A percentile compares a stretch with the other conserved stretches of the same genome.
These are phyloP conservation scores for Ganoderma lucidum DNA, from an alignment of 1,284 basidiomycete species.

Conservation along the genomic window DNA sequence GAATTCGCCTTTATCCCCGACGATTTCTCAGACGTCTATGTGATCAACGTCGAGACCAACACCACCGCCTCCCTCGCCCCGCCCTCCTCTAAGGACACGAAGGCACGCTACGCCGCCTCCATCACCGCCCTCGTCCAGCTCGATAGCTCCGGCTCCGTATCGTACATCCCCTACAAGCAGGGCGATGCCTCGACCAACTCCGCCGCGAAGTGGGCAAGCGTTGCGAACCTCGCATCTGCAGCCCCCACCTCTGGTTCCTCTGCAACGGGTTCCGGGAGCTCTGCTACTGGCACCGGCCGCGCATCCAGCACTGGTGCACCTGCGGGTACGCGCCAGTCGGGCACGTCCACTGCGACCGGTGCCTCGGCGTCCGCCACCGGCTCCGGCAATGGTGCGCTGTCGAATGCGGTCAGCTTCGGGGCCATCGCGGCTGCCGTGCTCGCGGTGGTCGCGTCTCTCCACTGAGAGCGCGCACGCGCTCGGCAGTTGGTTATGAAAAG, in stretches of 20 bases:
- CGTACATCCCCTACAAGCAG: slow-evolving; percentile 71
- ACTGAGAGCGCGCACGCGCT: neutral
- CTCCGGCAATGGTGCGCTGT: slow-evolving; percentile 21
- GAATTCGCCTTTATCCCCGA: slow-evolving; percentile 88
- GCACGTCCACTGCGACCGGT: slow-evolving; percentile 15
- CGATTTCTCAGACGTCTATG: slow-evolving; percentile 80
- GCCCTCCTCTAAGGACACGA: slow-evolving; percentile 71
- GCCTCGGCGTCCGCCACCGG: slow-evolving; percentile 10
- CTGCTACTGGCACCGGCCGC: slow-evolving; percentile 6
- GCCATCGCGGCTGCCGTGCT: slow-evolving; percentile 18
- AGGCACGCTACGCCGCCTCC: slow-evolving; percentile 78
- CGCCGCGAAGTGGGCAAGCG: slow-evolving; percentile 57
- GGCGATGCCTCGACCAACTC: slow-evolving; percentile 53
- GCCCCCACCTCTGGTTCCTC: slow-evolving; percentile 35
- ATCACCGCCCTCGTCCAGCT: slow-evolving; percentile 80
- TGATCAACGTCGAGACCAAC: slow-evolving; percentile 85
- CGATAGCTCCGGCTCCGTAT: slow-evolving; percentile 69
- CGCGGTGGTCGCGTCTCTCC: slow-evolving; percentile 18
- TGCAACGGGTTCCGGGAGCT: slow-evolving; percentile 14
- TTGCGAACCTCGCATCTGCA: slow-evolving; percentile 42
- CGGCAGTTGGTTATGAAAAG: neutral
- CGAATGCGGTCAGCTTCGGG: slow-evolving; percentile 21
- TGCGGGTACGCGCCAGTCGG: neutral
- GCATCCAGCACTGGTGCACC: slow-evolving; percentile 4
- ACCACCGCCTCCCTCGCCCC: slow-evolving; percentile 76